These are phyloP conservation scores for Ceratocystis alfenasii DNA, from an alignment of 2,329 filamentous ascomycete species.

Conservation along the genomic window DNA sequence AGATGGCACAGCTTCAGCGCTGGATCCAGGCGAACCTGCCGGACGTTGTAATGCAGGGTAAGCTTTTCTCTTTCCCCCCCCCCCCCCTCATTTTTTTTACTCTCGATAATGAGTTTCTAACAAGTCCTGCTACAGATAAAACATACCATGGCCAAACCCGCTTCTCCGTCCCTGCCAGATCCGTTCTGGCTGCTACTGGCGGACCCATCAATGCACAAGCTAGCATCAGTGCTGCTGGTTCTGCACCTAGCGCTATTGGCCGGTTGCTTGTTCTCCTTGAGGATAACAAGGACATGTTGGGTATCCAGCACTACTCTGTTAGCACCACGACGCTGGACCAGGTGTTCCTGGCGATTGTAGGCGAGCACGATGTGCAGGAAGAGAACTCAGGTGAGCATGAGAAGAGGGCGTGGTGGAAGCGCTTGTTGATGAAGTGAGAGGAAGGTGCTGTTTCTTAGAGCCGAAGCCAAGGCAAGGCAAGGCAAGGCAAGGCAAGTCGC, in stretches of 20 bases:
- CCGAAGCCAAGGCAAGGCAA: neutral
- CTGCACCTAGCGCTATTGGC: slow-evolving; percentile 44
- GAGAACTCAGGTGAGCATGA: slow-evolving; percentile 44
- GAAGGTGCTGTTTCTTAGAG: neutral
- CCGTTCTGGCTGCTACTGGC: slow-evolving; percentile 26
- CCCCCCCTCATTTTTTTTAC: neutral
- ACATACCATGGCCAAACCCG: slow-evolving; percentile 76
- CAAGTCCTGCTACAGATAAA: slow-evolving; percentile 34
- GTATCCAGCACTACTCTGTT: slow-evolving; percentile 77
- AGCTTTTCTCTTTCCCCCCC: neutral
- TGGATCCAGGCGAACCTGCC: slow-evolving; percentile 56
- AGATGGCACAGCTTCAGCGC: slow-evolving; percentile 52
- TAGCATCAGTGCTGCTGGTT: neutral
- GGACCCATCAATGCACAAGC: neutral
- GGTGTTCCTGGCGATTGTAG: slow-evolving; percentile 78
- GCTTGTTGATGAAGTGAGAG: neutral
- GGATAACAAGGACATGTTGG: slow-evolving; percentile 52
- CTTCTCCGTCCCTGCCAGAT: slow-evolving; percentile 57
- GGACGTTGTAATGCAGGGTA: slow-evolving; percentile 50
- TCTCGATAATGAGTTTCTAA: neutral
- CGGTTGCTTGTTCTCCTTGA: slow-evolving; percentile 62
- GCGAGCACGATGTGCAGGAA: slow-evolving; percentile 64
- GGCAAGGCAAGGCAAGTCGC: neutral
- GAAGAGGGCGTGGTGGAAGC: slow-evolving; percentile 22
- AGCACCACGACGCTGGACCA: slow-evolving; percentile 80